Base-by-base conservation (phyloP, 371 early-diverging fungal genomes). In the Choanephora cucurbitarum region DNA sequence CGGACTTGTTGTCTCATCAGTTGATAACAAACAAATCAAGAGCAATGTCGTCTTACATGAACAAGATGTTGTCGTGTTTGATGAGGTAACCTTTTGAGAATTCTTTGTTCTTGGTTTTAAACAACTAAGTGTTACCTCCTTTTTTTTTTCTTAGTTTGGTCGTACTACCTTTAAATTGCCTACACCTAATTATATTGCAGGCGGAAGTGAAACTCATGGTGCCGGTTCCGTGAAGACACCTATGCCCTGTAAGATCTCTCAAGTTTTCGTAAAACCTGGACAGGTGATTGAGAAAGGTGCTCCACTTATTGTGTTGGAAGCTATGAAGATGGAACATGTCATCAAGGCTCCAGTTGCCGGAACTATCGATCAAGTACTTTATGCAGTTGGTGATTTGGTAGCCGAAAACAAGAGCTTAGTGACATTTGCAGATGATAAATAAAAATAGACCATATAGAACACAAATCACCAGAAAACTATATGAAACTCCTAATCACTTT, bases 321-420 rank as follows among this genome's bases (percentile, higher is more conserved):
- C 98, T 18, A 97, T 97, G 98, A 97, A 97, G 82, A 97, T 97
- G 98, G 96, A 97, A 79, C 96, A 97, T 60, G 85, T 92, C 44
- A 90, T 97, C 62, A 89, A 88, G 70, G 88, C 95, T 5, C 95
- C 97, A 5, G 58, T 73, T 32, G 79, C 83, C 21, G 98, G 94
- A 31, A 80, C 77, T 5, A 73, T 97, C 49, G 80, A 85, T 44
- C 81, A 87, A 55, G 84, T 96, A 19, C 53, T 83, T 58, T 93
- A 88, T 72, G 80, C 69, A 34, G 90, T 91, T 1, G 97, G 97
- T 31, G 93, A 96, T 33, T 72, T 96, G 57, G 97, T 95, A 21
- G 90, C 80, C 2, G 94, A 95, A 65, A 91, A 91, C 64, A 90
- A 94, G 72, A 74, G 70, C 32, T 71, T 96, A 50, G 84, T 97